Evolutionary conservation across 2,329 filamentous ascomycete genomes (phyloP), one percentile per base, ranked within the genome.

Genomic region (Hypoxylon sp.): DNA sequence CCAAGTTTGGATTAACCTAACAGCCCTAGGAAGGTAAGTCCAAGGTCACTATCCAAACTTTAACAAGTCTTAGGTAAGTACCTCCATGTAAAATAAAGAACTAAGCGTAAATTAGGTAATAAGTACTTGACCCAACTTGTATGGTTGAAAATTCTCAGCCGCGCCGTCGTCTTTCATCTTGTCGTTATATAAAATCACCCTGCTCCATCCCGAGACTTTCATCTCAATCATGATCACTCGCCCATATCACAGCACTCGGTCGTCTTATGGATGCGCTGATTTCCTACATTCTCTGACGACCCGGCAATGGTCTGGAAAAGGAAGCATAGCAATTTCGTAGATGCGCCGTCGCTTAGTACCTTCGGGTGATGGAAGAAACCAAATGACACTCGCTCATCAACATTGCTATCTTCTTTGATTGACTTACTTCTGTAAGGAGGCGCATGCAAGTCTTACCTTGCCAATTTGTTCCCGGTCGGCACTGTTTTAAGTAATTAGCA

Each of bases 121-220:
- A 59, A 59, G 19, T 47, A 46, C 42, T 54, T 37, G 26, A 26
- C 37, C 29, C 29, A 31, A 31, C 5, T 31, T 31, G 29, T 31
- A 31, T 31, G 10, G 46, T 46, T 54, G 63, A 66, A 71, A 73
- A 63, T 63, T 73, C 69, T 73, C 69, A 71, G 71, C 69, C 66
- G 66, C 66, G 58, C 44, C 31, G 33, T 51, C 13, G 44, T 29
- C 46, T 59, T 53, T 54, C 42, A 33, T 44, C 42, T 62, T 33
- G 24, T 35, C 39, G 9, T 50, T 17, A 58, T 67, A 64, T 57
- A 37, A 51, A 54, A 58, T 37, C 46, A 33, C 17, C 37, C n/a
- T 11, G 37, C 37, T 53, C 53, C 17, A 31, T 35, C 51, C 39
- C 39, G 33, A 19, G 9, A 33, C 39, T 31, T 44, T 62, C 37